Evolutionary conservation across 306 rosid species (phyloP), one percentile per base, ranked within the genome.

Genomic region (Astragalus membranaceus): DNA sequence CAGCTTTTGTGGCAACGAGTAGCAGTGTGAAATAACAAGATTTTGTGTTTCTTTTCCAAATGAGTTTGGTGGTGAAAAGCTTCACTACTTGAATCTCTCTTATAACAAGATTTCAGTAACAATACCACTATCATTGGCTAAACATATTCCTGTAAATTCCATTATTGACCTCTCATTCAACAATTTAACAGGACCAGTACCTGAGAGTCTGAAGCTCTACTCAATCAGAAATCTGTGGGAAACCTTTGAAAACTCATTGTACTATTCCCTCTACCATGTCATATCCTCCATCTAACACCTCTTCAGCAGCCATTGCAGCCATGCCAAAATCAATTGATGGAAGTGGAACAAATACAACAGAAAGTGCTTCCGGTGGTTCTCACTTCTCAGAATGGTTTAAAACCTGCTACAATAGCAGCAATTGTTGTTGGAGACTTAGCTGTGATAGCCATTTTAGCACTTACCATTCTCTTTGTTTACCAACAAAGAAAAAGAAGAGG

Each of bases 241-340:
- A 88, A 70, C 98, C 97, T 43, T 66, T 88, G 64, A 83, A 85
- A 77, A 81, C 55, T 26, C 89, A 88, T 3, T 90, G 98, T 17
- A 59, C 87, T 3, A 78, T 94, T 71, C 96, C 97, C 33, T 90
- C 96, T 2, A 73, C 95, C 13, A 69, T 82, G 1, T 90, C 97
- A 1, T 53, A 77, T 6, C 80, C 90, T 29, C 92, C 89, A 6
- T 86, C 90, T 20, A 20, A 20, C 23, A 30, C 87, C 5, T 80
- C 92, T 60, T 82, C 96, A 54, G 96, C 97, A 5, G 98, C 97
- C 0, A 88, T 94, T 60, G 97, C 97, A 30, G 97, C 85, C 63
- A 88, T 94, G 12, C 98, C 98, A 35, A 85, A 69, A 85, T 85
- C 86, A 43, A 80, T 85, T 3, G 88, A 75, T 72, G 41, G 88